Evolutionary conservation across 179 eudicot genomes (phyloP).

Genomic region (Dionaea muscipula): DNA sequence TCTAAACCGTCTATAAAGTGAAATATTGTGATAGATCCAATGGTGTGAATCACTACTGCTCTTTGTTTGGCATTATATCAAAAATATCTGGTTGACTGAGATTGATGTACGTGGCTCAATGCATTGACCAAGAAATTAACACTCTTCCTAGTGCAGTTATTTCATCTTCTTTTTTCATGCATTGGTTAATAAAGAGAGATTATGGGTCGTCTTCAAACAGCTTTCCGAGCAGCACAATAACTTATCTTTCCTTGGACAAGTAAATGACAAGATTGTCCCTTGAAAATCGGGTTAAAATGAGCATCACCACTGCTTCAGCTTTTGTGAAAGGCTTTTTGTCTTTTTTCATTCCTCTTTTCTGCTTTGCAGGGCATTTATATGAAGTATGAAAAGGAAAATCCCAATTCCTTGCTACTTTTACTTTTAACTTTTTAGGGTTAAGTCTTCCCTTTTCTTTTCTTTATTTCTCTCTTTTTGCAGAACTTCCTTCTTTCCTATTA

Average conservation of each 20-base stretch:
- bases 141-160: too few species aligned
- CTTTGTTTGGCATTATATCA: neutral
- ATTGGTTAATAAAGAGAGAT: neutral
- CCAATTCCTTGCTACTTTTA: conserved; percentile 9
- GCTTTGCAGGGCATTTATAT: conserved; percentile 24
- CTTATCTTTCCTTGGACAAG: conserved; percentile 22
- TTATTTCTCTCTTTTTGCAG: too few species aligned
- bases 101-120: neutral
- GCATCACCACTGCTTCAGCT: conserved; percentile 9
- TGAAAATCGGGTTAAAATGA: neutral
- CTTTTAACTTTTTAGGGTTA: conserved; percentile 6
- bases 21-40: too few species aligned
- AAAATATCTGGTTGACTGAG: neutral
- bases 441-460: neutral
- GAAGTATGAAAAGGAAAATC: conserved; percentile 9
- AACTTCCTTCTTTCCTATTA: too few species aligned
- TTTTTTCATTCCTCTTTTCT: conserved; percentile 2
- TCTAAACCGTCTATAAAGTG: neutral
- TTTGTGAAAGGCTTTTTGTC: conserved; percentile 14
- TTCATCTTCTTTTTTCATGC: neutral
- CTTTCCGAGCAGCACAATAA: conserved; percentile 26
- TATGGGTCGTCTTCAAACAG: conserved; percentile 11
- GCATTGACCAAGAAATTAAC: neutral
- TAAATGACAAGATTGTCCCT: conserved; percentile 31
- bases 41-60: too few species aligned